phyloP scores from a whole-genome alignment of 202 grass and related monocot genomes.

The Brachypodium distachyon region DNA sequence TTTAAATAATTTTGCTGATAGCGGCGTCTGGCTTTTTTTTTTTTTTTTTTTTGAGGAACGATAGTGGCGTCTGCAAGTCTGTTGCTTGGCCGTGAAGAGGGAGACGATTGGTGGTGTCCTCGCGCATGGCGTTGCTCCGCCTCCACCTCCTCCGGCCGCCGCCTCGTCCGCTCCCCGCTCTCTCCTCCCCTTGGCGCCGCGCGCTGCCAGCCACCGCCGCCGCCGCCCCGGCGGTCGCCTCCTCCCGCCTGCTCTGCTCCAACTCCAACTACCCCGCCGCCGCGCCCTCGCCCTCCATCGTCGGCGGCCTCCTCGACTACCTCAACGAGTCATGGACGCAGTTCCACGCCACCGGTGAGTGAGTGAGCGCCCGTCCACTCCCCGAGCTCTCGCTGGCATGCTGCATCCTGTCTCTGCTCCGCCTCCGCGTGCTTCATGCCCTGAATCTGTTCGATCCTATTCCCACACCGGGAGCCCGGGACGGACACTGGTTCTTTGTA shows the following conservation, averaged over 20 bases:
- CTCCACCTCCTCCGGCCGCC: conserved; percentile 49
- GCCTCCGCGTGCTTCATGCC: neutral
- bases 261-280: neutral
- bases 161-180: neutral
- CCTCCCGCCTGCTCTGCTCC: conserved; percentile 35
- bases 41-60: too few species aligned
- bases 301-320: conserved; percentile 81
- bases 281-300: conserved; percentile 22
- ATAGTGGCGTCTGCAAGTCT: too few species aligned
- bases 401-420: neutral
- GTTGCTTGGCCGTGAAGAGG: too few species aligned
- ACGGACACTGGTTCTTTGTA: neutral
- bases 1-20: too few species aligned
- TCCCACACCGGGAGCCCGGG: neutral
- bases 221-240: neutral
- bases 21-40: too few species aligned
- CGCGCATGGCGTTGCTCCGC: conserved; percentile 56
- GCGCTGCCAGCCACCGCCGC: neutral
- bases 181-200: neutral
- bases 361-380: neutral
- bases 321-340: conserved; percentile 99
- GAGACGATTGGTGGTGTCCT: too few species aligned
- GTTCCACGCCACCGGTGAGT: conserved; percentile 82
- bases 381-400: too few species aligned
- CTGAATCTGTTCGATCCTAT: neutral